A percentile compares a stretch with the other conserved stretches of the same genome.
These are phyloP conservation scores for Malus asiatica DNA, from an alignment of 306 rosid genomes.

Conservation along the genomic window DNA sequence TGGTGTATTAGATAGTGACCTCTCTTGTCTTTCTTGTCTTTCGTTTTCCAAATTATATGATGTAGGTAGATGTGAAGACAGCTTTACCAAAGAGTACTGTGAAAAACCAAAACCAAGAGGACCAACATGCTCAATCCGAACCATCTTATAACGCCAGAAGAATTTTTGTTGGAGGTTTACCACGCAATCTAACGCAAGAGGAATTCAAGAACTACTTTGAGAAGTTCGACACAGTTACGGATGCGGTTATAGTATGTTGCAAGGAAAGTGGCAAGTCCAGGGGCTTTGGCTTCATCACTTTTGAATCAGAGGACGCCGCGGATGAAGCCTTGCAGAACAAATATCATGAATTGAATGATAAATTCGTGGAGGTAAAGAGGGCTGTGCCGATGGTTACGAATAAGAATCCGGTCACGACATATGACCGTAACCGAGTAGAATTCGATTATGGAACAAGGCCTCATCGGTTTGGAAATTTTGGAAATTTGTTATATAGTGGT, in stretches of 20 bases:
- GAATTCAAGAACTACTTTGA: conserved; percentile 8
- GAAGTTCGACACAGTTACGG: background rate
- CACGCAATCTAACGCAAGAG: background rate
- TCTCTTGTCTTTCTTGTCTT: background rate
- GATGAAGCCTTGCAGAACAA: background rate
- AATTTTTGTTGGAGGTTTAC: conserved; percentile 17
- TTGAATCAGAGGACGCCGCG: background rate
- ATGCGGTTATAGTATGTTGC: background rate
- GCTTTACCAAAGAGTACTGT: background rate
- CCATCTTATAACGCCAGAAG: background rate
- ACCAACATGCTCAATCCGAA: background rate
- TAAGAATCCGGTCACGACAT: background rate
- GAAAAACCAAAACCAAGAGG: background rate
- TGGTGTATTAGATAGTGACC: background rate
- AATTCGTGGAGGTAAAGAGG: conserved; percentile 7
- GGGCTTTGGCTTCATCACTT: conserved; percentile 14
- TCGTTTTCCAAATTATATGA: background rate
- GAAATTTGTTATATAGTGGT: background rate
- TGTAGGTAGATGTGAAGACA: background rate
- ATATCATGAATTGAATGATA: background rate
- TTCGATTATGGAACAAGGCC: background rate
- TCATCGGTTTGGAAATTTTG: background rate
- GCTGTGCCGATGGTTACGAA: background rate
- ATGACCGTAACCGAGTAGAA: background rate
- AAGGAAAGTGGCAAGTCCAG: background rate